These are phyloP conservation scores for Penicillium sp. DNA, from an alignment of 2,329 filamentous ascomycete genomes.

Conservation along the genomic window DNA sequence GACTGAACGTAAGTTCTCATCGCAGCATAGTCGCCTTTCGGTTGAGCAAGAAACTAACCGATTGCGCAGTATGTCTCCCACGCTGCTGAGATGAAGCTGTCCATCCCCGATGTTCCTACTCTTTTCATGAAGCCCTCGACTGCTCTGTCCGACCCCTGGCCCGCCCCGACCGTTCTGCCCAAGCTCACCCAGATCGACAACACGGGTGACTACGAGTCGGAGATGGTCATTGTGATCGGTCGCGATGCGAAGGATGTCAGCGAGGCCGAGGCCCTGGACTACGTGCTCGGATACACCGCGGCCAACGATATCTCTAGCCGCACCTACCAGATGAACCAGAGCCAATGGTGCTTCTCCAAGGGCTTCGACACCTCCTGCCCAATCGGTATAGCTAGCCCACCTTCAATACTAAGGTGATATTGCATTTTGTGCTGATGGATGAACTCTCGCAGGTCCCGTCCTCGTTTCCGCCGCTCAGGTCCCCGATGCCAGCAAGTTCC, in stretches of 20 bases:
- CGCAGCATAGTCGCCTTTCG: no score
- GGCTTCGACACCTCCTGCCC: conserved; percentile 52
- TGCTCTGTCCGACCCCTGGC: conserved; percentile 48
- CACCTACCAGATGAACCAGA: conserved; percentile 47
- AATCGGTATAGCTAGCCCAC: conserved; percentile 34
- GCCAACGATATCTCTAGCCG: conserved; percentile 57
- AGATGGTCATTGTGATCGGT: conserved; percentile 51
- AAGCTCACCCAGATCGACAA: conserved; percentile 47
- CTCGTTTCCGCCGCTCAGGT: conserved; percentile 38
- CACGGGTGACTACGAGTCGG: conserved; percentile 53
- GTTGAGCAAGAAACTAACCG: conserved; percentile 1
- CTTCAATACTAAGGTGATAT: no score
- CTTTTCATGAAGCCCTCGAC: conserved; percentile 53
- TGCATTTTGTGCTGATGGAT: no score
- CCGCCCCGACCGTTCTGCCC: conserved; percentile 45
- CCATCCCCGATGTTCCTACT: conserved; percentile 48
- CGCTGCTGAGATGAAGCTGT: conserved; percentile 47
- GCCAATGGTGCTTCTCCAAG: conserved; percentile 53
- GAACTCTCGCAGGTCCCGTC: conserved; percentile 45
- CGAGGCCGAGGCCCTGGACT: conserved; percentile 49
- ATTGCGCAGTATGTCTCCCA: conserved; percentile 41
- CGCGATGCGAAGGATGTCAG: conserved; percentile 47
- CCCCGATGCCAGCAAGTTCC: conserved; percentile 27
- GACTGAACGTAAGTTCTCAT: conserved; percentile 43
- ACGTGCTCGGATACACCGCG: conserved; percentile 56